Conservation (phyloP, 768 basidiomycete genomes). For the Phaffia tasmanica region DNA sequence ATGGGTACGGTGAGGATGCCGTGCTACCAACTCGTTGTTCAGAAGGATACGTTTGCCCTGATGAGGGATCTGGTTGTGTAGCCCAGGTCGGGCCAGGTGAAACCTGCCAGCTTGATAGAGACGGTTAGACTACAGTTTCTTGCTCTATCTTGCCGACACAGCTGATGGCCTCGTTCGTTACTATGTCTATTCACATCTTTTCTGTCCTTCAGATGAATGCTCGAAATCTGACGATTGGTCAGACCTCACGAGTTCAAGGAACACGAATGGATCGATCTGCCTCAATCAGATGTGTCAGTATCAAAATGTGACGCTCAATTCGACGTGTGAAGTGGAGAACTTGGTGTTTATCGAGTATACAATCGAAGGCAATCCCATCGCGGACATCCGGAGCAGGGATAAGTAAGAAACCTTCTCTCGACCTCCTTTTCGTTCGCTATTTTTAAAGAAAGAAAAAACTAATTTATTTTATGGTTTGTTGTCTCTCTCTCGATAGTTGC, state of each 20-base stretch:
- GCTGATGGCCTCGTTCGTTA: neutral
- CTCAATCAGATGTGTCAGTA: slow-evolving; percentile 60
- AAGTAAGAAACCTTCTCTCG: slow-evolving; percentile 41
- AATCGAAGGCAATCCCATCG: slow-evolving; percentile 43
- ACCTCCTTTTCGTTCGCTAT: slow-evolving; percentile 27
- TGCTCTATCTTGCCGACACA: too few species aligned
- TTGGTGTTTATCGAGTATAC: slow-evolving; percentile 64
- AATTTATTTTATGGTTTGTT: neutral
- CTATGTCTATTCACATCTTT: neutral
- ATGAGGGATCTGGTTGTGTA: slow-evolving; percentile 17
- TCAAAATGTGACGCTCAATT: slow-evolving; percentile 61
- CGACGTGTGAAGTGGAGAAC: slow-evolving; percentile 62
- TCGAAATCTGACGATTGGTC: slow-evolving; percentile 54
- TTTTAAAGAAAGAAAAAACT: neutral
- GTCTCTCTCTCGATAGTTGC: slow-evolving; percentile 56
- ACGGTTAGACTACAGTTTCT: slow-evolving; percentile 10
- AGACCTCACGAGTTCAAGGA: slow-evolving; percentile 48
- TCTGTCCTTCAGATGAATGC: slow-evolving; percentile 55
- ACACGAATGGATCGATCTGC: slow-evolving; percentile 73
- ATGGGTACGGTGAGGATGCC: slow-evolving; percentile 16
- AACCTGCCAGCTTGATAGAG: slow-evolving; percentile 20
- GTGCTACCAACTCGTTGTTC: slow-evolving; percentile 9
- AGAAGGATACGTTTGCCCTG: slow-evolving; percentile 17
- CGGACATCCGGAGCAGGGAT: slow-evolving; percentile 64
- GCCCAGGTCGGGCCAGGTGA: slow-evolving; percentile 9